A percentile compares a stretch with the other conserved stretches of the same genome.
Evolutionary conservation across 225 moss, liverwort and hornwort genomes (phyloP).

Genomic region (Rhytidiadelphus loreus): DNA sequence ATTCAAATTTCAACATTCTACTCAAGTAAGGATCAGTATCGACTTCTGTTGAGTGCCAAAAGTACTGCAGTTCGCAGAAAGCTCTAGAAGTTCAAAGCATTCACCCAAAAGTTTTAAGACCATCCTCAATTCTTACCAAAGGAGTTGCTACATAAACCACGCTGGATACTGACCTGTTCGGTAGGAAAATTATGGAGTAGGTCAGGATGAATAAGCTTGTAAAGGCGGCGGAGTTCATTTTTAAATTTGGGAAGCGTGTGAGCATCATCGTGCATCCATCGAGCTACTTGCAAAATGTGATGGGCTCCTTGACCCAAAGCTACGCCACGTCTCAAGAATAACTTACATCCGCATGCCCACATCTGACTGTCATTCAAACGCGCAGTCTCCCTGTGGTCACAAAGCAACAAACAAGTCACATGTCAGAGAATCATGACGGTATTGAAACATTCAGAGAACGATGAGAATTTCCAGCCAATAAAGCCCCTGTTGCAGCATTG

Average conservation of each 20-base stretch:
- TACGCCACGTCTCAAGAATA: conserved; percentile 27
- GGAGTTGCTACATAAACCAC: neutral
- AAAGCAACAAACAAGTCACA: neutral
- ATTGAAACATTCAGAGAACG: neutral
- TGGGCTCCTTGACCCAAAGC: conserved; percentile 19
- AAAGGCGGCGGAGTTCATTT: conserved; percentile 74
- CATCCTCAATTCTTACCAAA: neutral
- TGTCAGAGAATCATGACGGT: neutral
- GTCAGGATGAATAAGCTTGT: conserved; percentile 91
- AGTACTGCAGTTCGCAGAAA: neutral
- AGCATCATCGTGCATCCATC: conserved; percentile 36
- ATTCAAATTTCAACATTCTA: neutral
- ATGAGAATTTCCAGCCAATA: neutral
- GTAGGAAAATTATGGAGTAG: conserved; percentile 67
- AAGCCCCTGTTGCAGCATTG: neutral
- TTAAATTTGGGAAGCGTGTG: conserved; percentile 40
- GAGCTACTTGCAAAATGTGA: conserved; percentile 21
- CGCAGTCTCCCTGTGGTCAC: neutral
- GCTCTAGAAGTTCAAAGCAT: neutral
- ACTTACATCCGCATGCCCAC: conserved; percentile 57
- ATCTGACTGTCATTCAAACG: conserved; percentile 41
- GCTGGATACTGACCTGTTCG: conserved; percentile 45
- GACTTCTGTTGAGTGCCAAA: neutral
- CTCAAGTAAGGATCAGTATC: neutral
- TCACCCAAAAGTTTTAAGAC: neutral